Evolutionary conservation across 2,329 filamentous ascomycete genomes (phyloP).

Genomic region (Juglanconis sp.): DNA sequence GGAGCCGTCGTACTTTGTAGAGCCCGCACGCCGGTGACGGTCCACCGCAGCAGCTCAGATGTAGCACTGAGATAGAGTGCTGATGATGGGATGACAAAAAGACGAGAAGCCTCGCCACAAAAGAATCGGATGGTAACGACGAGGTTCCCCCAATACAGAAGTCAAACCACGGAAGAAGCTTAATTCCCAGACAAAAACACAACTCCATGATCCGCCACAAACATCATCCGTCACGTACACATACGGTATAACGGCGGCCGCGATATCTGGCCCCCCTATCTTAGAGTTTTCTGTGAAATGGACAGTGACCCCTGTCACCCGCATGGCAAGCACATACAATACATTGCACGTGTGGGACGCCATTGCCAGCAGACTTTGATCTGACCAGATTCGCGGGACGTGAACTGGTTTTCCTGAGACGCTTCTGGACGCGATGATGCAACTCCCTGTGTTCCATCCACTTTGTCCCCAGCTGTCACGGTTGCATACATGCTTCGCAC

Average conservation of each 20-base stretch:
- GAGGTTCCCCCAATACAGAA: neutral
- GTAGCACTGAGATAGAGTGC: conserved; percentile 14
- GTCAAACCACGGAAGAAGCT: neutral
- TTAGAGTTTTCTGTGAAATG: neutral
- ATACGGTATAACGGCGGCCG: neutral
- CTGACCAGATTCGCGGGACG: neutral
- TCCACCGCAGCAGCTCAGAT: conserved; percentile 5
- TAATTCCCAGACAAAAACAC: neutral
- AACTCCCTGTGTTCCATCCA: neutral
- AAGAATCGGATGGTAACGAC: neutral
- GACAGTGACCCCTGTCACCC: neutral
- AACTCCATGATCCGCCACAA: conserved; percentile 7
- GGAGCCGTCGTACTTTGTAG: conserved; percentile 2
- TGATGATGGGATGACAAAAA: conserved; percentile 6
- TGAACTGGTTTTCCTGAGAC: neutral
- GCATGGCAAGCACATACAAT: neutral
- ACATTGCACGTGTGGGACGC: neutral
- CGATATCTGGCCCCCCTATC: neutral
- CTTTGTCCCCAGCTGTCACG: neutral
- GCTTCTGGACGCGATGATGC: neutral
- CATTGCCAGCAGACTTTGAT: neutral
- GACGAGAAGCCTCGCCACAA: neutral
- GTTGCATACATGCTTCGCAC: conserved; percentile 1
- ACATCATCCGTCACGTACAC: conserved; percentile 3
- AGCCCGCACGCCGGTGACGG: neutral